Evolutionary conservation across 768 basidiomycete species (phyloP).

Genomic region (Trametes cubensis): DNA sequence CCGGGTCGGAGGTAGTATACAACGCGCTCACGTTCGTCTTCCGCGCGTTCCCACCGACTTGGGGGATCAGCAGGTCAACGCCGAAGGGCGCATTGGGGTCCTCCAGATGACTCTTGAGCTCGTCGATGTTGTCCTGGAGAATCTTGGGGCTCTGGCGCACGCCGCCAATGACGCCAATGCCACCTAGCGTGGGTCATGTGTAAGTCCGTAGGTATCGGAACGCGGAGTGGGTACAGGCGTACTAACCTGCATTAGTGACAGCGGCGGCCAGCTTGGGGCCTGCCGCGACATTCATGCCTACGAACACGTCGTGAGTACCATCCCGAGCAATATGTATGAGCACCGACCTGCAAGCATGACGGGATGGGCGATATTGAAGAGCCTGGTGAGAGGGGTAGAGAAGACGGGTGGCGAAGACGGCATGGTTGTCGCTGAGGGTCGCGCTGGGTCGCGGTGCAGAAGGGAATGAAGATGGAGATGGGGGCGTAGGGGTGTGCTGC

Average conservation of each 20-base stretch:
- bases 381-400: conserved; percentile 69
- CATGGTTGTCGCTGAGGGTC: conserved; percentile 44
- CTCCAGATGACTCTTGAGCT: conserved; percentile 74
- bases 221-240: neutral
- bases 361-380: conserved; percentile 81
- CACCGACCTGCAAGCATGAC: conserved; percentile 74
- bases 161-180: conserved; percentile 89
- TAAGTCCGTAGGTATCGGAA: too few relatives aligned
- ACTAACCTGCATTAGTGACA: conserved; percentile 82
- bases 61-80: conserved; percentile 82
- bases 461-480: neutral
- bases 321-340: neutral
- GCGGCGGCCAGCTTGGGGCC: conserved; percentile 84
- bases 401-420: conserved; percentile 67
- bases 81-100: conserved; percentile 79
- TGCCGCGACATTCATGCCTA: conserved; percentile 84
- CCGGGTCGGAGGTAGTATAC: neutral
- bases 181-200: conserved; percentile 42
- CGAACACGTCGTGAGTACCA: conserved; percentile 1
- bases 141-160: conserved; percentile 72
- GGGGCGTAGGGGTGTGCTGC: neutral
- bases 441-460: too few relatives aligned
- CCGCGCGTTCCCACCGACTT: conserved; percentile 78
- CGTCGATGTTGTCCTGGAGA: conserved; percentile 65
- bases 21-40: conserved; percentile 67